Percentiles rank a stretch among this genome's conserved stretches.
Conservation (phyloP, 139 green algal species). For the Eudorina sp. region DNA sequence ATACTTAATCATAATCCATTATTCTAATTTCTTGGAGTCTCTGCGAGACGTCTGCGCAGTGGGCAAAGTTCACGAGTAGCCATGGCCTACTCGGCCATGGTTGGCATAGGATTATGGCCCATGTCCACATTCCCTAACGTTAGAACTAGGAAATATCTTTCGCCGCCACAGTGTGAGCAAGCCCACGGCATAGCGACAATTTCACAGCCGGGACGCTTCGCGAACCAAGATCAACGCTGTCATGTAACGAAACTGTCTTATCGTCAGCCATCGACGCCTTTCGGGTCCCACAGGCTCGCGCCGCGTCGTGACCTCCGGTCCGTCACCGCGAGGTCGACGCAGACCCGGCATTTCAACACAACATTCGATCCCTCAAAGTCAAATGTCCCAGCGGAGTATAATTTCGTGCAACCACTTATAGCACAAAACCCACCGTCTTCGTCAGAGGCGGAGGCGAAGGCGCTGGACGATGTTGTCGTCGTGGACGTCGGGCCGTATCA, state of each 20-base stretch:
- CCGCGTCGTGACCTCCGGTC: not conserved
- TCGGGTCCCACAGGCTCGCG: not conserved
- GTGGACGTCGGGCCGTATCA: conserved; percentile 13
- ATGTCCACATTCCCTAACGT: not conserved
- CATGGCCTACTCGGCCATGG: conserved; percentile 35
- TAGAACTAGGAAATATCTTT: not conserved
- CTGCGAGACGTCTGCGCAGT: not conserved
- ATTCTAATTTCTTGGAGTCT: not conserved
- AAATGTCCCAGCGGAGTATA: conserved; percentile 13
- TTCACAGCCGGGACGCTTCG: not conserved
- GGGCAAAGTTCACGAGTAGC: not conserved
- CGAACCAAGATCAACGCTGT: not conserved
- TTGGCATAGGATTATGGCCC: not conserved
- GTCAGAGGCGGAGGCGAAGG: not conserved
- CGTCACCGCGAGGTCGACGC: not conserved
- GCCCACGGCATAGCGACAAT: not conserved
- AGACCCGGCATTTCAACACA: conserved; percentile 36
- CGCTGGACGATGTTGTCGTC: not conserved
- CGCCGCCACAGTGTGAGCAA: not conserved
- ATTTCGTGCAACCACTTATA: conserved; percentile 8
- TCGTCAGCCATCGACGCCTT: not conserved
- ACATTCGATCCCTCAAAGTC: conserved; percentile 11
- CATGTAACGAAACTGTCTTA: not conserved
- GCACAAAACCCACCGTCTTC: too few relatives aligned
- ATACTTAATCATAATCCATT: too few relatives aligned